A percentile compares a stretch with the other conserved stretches of the same genome.
These are phyloP conservation scores for Auriscalpium orientale DNA, from an alignment of 768 basidiomycete genomes.

Conservation along the genomic window DNA sequence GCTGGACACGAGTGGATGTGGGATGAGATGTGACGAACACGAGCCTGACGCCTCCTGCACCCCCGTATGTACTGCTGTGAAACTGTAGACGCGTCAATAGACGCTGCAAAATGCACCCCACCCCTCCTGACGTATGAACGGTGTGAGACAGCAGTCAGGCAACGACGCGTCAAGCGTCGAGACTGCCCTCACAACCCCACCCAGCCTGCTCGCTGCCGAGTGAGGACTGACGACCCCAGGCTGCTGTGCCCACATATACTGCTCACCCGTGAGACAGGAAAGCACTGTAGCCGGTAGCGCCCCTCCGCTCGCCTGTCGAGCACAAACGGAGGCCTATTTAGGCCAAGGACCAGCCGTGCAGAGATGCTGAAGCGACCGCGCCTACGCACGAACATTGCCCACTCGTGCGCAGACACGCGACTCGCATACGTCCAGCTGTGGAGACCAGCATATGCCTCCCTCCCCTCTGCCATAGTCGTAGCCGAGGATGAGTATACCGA, in stretches of 20 bases:
- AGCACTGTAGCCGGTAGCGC: background rate
- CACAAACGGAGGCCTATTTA: slow-evolving; percentile 1
- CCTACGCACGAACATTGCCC: background rate
- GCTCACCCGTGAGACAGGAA: slow-evolving; percentile 1
- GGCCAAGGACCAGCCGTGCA: background rate
- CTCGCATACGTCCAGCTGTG: background rate
- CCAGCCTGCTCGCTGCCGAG: no score
- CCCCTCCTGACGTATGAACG: no score
- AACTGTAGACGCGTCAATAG: no score
- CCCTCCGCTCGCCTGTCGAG: background rate
- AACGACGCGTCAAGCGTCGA: no score
- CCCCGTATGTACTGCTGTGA: no score
- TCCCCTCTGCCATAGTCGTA: background rate
- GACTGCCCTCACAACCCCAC: no score
- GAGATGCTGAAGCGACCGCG: background rate
- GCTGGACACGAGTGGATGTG: no score
- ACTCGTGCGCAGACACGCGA: background rate
- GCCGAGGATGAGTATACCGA: background rate
- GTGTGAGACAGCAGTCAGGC: no score
- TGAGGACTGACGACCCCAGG: no score
- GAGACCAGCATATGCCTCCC: no score
- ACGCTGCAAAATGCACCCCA: no score
- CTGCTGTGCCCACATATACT: no score
- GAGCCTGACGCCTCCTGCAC: background rate
- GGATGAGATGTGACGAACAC: background rate